A percentile compares a stretch with the other conserved stretches of the same genome.
Evolutionary conservation across 169 alveolate species (phyloP).

Genomic region (Eimeria sp.): DNA sequence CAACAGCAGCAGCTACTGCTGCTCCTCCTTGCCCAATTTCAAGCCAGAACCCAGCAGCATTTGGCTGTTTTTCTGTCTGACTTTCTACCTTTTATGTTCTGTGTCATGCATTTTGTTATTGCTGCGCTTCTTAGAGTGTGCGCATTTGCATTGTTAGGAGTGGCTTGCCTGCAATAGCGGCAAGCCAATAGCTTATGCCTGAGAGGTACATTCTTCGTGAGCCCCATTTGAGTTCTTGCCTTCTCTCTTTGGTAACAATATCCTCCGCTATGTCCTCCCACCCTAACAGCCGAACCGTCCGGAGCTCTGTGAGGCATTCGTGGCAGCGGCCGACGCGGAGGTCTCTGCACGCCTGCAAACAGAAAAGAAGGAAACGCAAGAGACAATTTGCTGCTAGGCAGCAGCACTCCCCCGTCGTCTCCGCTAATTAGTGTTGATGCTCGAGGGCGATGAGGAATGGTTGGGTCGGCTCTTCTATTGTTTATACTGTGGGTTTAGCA

Average conservation of each 20-base stretch:
- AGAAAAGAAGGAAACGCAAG: not conserved
- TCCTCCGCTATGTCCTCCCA: constrained; percentile 76
- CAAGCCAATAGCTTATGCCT: constrained; percentile 43
- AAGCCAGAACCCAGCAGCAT: not conserved
- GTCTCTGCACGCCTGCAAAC: constrained; percentile 25
- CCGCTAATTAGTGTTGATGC: too few relatives aligned
- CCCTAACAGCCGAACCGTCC: constrained; percentile 72
- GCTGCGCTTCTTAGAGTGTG: not conserved
- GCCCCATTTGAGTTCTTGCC: constrained; percentile 15
- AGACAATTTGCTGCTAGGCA: too few relatives aligned
- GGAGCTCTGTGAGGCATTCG: constrained; percentile 46
- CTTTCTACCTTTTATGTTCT: not conserved
- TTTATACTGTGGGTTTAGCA: too few relatives aligned
- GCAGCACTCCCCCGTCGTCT: too few relatives aligned
- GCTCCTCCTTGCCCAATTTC: too few relatives aligned
- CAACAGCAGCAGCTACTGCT: too few relatives aligned
- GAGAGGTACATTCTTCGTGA: constrained; percentile 61
- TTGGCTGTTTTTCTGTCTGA: not conserved
- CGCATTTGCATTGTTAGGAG: not conserved
- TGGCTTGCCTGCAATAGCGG: constrained; percentile 27
- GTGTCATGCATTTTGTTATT: not conserved
- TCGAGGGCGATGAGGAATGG: too few relatives aligned
- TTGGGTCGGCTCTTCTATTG: too few relatives aligned
- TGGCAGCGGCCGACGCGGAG: constrained; percentile 33
- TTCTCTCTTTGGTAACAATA: not conserved